Evolutionary conservation across 1,284 basidiomycete genomes (phyloP).

Genomic region (Neolentinus lepideus): DNA sequence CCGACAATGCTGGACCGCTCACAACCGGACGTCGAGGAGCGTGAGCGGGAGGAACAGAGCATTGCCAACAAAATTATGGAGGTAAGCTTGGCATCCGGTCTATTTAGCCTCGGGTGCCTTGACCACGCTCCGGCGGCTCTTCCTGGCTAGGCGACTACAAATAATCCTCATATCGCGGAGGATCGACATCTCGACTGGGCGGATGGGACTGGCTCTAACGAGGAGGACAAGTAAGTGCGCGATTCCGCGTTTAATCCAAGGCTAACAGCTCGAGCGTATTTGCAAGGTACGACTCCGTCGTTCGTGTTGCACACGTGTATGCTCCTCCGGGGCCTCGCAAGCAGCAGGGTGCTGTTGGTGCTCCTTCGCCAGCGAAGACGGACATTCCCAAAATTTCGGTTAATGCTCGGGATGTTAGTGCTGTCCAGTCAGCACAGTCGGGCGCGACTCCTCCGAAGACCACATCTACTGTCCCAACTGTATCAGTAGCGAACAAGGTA

Average conservation of each 20-base stretch:
- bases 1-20: too few species aligned
- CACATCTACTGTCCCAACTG: slow-evolving; percentile 52
- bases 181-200: slow-evolving; percentile 67
- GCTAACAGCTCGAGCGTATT: slow-evolving; percentile 7
- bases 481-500: slow-evolving; percentile 18
- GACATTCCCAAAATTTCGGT: slow-evolving; percentile 66
- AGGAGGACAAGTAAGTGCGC: slow-evolving; percentile 85
- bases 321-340: slow-evolving; percentile 84
- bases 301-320: slow-evolving; percentile 84
- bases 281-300: slow-evolving; percentile 85
- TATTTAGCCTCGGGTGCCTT: not conserved
- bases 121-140: too few species aligned
- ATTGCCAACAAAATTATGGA: slow-evolving; percentile 90
- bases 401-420: slow-evolving; percentile 59
- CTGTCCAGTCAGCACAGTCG: slow-evolving; percentile 24
- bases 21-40: slow-evolving; percentile 84
- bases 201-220: slow-evolving; percentile 75
- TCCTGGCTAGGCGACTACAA: slow-evolving; percentile 46
- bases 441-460: slow-evolving; percentile 33
- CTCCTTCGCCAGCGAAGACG: slow-evolving; percentile 27
- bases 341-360: slow-evolving; percentile 7
- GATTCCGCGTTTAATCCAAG: not conserved
- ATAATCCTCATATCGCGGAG: slow-evolving; percentile 86
- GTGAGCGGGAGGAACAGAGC: slow-evolving; percentile 82
- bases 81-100: slow-evolving; percentile 34